phyloP scores from a whole-genome alignment of 106 monocot genomes.

The Cymbidium sinense region DNA sequence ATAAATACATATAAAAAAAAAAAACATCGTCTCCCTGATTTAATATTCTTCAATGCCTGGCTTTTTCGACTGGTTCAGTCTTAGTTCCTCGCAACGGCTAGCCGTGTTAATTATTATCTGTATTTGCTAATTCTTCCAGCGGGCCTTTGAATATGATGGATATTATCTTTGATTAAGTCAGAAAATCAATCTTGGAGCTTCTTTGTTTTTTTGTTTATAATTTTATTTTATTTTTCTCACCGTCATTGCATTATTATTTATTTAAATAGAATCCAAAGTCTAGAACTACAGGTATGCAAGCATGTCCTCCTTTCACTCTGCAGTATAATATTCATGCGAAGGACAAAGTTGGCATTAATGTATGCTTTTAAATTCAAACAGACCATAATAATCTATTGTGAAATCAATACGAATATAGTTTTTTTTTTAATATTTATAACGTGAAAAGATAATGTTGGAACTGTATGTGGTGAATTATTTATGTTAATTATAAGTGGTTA shows the following conservation, averaged over 20 bases:
- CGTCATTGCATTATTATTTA: neutral
- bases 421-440: neutral
- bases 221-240: neutral
- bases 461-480: neutral
- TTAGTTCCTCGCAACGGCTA: too few relatives aligned
- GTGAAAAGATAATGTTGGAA: neutral
- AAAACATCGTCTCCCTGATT: too few relatives aligned
- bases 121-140: too few relatives aligned
- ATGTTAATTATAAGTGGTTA: neutral
- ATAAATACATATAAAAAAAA: too few relatives aligned
- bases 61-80: too few relatives aligned
- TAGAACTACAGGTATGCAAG: neutral
- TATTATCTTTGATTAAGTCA: too few relatives aligned
- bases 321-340: neutral
- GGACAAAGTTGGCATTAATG: neutral
- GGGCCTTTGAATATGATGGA: too few relatives aligned
- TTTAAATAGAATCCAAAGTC: neutral
- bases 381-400: neutral
- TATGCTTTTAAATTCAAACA: neutral
- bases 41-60: too few relatives aligned
- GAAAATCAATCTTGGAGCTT: too few relatives aligned
- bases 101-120: too few relatives aligned
- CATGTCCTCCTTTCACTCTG: neutral
- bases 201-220: too few relatives aligned
- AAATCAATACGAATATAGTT: neutral